Evolutionary conservation across 345 rosid species (phyloP).

Genomic region (Melaleuca alternifolia): DNA sequence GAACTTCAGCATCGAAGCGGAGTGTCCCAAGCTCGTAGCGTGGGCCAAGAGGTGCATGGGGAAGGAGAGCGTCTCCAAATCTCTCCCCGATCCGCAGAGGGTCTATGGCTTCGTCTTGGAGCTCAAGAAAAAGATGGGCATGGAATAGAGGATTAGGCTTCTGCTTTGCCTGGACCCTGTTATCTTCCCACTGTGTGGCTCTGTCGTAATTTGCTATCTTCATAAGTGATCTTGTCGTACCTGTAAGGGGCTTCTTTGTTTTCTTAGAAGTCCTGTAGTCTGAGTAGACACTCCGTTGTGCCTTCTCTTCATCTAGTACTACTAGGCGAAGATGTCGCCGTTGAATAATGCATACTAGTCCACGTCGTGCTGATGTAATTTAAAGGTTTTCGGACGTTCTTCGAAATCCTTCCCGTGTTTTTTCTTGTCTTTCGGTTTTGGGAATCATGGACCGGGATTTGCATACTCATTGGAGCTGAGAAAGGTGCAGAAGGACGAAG

Average conservation of each 20-base stretch:
- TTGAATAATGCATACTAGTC: background rate
- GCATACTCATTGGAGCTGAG: background rate
- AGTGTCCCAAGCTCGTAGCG: slow-evolving; percentile 19
- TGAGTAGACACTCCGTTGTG: background rate
- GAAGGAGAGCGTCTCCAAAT: slow-evolving; percentile 15
- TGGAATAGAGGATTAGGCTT: background rate
- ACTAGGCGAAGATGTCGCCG: background rate
- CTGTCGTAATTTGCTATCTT: background rate
- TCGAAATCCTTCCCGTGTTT: too few species aligned
- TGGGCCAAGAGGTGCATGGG: slow-evolving; percentile 32
- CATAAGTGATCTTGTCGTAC: background rate
- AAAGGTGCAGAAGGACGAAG: background rate
- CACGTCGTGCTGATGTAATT: background rate
- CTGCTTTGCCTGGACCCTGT: background rate
- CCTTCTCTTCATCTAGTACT: background rate
- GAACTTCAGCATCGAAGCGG: slow-evolving; percentile 13
- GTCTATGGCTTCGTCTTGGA: background rate
- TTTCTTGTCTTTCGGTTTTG: too few species aligned
- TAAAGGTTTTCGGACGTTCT: too few species aligned
- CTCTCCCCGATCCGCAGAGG: slow-evolving; percentile 7
- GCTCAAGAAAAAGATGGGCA: slow-evolving; percentile 8
- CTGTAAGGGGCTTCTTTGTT: background rate
- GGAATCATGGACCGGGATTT: background rate
- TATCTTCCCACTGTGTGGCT: background rate
- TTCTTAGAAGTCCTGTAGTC: background rate